These are phyloP conservation scores for Candida schatavii DNA, from an alignment of 805 yeast species.

Conservation along the genomic window DNA sequence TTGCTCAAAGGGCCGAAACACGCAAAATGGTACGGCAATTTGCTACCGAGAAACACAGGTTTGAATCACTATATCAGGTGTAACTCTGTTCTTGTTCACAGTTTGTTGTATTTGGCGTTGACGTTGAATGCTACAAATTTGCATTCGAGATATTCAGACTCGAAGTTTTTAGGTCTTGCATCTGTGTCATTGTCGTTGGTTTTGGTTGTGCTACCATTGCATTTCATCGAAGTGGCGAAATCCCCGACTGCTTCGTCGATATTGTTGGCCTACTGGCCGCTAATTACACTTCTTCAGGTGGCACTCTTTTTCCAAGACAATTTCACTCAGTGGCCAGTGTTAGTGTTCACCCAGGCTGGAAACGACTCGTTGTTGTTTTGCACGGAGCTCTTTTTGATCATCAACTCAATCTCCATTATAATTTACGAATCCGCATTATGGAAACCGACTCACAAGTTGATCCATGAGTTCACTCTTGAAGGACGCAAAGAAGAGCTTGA, in stretches of 20 bases:
- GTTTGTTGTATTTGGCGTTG: constrained; percentile 13
- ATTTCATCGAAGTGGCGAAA: constrained; percentile 22
- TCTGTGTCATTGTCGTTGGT: constrained; percentile 9
- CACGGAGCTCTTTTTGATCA: constrained; percentile 24
- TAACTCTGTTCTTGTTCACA: constrained; percentile 17
- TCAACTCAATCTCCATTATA: constrained; percentile 31
- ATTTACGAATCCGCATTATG: constrained; percentile 35
- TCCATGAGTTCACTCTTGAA: constrained; percentile 21
- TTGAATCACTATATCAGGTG: constrained; percentile 21
- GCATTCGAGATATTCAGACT: constrained; percentile 23
- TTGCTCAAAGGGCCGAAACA: not conserved
- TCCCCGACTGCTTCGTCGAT: constrained; percentile 18
- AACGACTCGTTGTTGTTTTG: constrained; percentile 6
- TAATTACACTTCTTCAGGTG: constrained; percentile 14
- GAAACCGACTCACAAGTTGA: constrained; percentile 41
- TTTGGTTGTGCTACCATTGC: constrained; percentile 22
- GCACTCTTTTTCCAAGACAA: constrained; percentile 24
- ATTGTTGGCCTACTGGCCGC: constrained; percentile 30
- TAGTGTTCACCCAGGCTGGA: constrained; percentile 9
- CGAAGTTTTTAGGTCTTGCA: constrained; percentile 15
- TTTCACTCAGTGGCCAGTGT: constrained; percentile 21
- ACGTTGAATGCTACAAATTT: constrained; percentile 13
- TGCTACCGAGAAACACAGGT: constrained; percentile 23
- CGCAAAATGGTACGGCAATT: constrained; percentile 14
- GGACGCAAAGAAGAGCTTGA: constrained; percentile 9